A percentile compares a stretch with the other conserved stretches of the same genome.
phyloP scores from a whole-genome alignment of 805 yeast species.

The Ogataea thermomethanolica region DNA sequence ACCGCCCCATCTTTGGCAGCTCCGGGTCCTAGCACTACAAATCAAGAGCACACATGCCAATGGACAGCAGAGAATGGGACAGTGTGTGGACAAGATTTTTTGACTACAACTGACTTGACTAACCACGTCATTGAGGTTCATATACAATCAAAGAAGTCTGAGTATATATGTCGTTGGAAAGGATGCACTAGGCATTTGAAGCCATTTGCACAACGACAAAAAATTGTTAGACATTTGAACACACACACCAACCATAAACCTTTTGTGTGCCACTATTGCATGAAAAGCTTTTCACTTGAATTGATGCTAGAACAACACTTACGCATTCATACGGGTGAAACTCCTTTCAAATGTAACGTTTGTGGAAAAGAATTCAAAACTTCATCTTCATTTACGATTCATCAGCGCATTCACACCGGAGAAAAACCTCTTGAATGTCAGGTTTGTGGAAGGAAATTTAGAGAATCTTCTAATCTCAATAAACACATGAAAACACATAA shows the following conservation, averaged over 20 bases:
- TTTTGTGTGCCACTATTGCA: constrained; percentile 65
- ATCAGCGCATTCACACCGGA: constrained; percentile 83
- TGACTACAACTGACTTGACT: constrained; percentile 58
- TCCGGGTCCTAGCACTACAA: constrained; percentile 4
- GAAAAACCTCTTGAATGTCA: constrained; percentile 82
- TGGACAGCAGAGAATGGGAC: constrained; percentile 33
- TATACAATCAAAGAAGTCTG: constrained; percentile 67
- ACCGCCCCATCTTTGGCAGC: not conserved
- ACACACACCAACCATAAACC: constrained; percentile 87
- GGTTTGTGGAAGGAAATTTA: constrained; percentile 77
- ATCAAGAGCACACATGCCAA: constrained; percentile 29
- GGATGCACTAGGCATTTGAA: constrained; percentile 64
- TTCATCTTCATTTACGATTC: constrained; percentile 77
- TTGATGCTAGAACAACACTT: constrained; percentile 75
- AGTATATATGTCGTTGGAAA: constrained; percentile 73
- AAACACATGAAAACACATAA: constrained; percentile 84
- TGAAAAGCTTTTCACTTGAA: constrained; percentile 70
- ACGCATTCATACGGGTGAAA: constrained; percentile 86
- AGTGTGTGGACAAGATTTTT: constrained; percentile 50
- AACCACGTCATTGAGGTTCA: constrained; percentile 68
- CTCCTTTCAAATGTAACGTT: constrained; percentile 68
- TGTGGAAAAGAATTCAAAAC: constrained; percentile 84
- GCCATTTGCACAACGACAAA: constrained; percentile 79
- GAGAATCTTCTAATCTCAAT: constrained; percentile 83
- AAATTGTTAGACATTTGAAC: constrained; percentile 79